Evolutionary conservation across 495 filamentous ascomycete genomes (phyloP).

Genomic region (Penicillium parvum): DNA sequence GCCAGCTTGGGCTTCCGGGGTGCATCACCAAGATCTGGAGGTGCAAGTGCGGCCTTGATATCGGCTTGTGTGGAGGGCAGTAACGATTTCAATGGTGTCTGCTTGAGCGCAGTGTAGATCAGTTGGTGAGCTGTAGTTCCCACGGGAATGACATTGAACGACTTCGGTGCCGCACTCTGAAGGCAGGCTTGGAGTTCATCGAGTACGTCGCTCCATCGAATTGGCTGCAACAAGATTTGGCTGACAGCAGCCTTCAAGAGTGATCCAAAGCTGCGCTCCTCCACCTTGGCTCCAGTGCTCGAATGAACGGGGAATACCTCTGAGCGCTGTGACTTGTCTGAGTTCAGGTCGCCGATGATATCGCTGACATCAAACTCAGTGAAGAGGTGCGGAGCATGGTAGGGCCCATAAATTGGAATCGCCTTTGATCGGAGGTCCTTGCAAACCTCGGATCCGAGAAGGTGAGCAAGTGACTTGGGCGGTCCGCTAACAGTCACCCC

Average conservation of each 20-base stretch:
- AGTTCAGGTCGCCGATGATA: conserved; percentile 39
- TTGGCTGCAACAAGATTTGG: background rate
- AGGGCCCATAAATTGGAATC: conserved; percentile 68
- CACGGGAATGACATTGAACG: conserved; percentile 45
- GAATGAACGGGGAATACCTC: background rate
- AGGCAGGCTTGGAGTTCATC: background rate
- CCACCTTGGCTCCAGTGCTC: background rate
- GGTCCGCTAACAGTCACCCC: conserved; percentile 71
- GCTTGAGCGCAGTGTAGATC: background rate
- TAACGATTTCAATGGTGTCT: conserved; percentile 37
- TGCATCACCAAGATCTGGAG: conserved; percentile 21
- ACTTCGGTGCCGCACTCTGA: conserved; percentile 25
- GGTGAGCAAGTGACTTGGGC: conserved; percentile 52
- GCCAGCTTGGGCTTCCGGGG: conserved; percentile 44
- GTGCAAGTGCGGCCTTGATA: conserved; percentile 4
- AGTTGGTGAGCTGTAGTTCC: conserved; percentile 35
- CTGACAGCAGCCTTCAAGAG: background rate
- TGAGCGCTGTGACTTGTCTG: background rate
- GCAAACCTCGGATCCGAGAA: conserved; percentile 49
- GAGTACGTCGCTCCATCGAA: background rate
- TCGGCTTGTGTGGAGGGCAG: conserved; percentile 9
- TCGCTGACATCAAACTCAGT: conserved; percentile 50
- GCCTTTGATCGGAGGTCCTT: conserved; percentile 46
- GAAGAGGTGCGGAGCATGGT: conserved; percentile 69
- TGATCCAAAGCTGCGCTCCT: background rate